Base-by-base conservation (phyloP, 768 basidiomycete species). In the Hygrophorus pudorinus region DNA sequence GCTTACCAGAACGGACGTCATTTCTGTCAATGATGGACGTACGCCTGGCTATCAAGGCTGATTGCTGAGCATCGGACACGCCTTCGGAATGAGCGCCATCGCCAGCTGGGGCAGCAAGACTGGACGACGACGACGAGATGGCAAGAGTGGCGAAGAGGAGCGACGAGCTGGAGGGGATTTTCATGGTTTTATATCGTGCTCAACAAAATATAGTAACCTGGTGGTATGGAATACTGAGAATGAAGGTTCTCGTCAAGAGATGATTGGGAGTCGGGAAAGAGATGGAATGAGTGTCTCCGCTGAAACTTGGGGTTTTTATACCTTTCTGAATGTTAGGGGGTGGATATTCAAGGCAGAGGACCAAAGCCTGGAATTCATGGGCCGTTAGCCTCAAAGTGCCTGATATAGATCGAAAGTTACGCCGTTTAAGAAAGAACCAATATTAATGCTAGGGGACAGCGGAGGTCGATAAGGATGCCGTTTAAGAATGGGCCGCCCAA, bases 111-210 rank as follows among this genome's bases (percentile, higher is more conserved):
- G 70, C 67, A 47, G 69, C 72, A 48, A 71, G 56, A 49, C 57
- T 62, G 28, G 69, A 58, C 13, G 70, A 68, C n/a, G 72, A 73
- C 9, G 73, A 68, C 21, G 74, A 75, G 40, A 73, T 58, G 38
- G 71, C 72, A 46, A 76, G 59, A 13, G 70, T 62, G 31, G 72
- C 70, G 38, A 74, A 52, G 46, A 76, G 48, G 42, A 74, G 43
- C 29, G 73, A 73, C 17, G 72, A 67, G 57, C 70, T 72, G 33
- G 72, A 53, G 34, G 72, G 55, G 44, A 75, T 53, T 53, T 65
- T 71, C 72, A 73, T 76, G 40, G 50, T 60, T 47, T 53, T 32
- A 32, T 49, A 49, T 24, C 24, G 24, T 46, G 40, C 18, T 48
- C 10, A 39, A 27, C 34, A 46, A 20, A 46, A 41, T 32, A 46